Evolutionary conservation across 176 grass and related monocot species (phyloP).

Genomic region (Oryza officinalis): DNA sequence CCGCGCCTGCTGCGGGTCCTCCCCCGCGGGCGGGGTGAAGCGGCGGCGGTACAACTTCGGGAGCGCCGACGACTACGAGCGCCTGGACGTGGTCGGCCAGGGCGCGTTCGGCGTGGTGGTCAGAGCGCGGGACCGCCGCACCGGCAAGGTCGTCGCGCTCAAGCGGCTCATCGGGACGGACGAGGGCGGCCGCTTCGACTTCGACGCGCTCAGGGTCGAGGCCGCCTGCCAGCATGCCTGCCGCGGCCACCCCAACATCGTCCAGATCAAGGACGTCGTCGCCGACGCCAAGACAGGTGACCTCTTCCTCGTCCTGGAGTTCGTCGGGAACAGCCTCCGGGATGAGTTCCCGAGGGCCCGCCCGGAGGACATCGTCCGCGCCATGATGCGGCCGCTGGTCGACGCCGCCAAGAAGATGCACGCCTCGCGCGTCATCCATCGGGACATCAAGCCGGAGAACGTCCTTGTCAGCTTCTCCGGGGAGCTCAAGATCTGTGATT

Average conservation of each 20-base stretch:
- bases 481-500: slow-evolving; percentile 42
- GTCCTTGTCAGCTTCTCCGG: slow-evolving; percentile 11
- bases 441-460: slow-evolving; percentile 48
- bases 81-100: neutral
- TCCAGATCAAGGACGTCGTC: neutral
- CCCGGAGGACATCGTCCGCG: neutral
- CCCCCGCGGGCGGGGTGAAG: neutral
- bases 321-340: neutral
- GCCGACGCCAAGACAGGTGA: neutral
- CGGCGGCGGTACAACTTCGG: neutral
- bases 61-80: too few species aligned
- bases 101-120: neutral
- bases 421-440: slow-evolving; percentile 26
- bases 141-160: neutral
- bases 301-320: neutral
- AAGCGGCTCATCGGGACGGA: neutral
- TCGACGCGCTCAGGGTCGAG: neutral
- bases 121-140: slow-evolving; percentile 7
- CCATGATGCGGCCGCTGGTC: slow-evolving; percentile 8
- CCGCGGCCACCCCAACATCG: slow-evolving; percentile 3
- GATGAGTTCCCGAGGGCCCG: neutral
- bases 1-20: neutral
- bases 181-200: neutral
- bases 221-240: neutral
- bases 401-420: slow-evolving; percentile 28